Evolutionary conservation across 805 yeast species (phyloP).

Genomic region (Schwanniomyces sp.): DNA sequence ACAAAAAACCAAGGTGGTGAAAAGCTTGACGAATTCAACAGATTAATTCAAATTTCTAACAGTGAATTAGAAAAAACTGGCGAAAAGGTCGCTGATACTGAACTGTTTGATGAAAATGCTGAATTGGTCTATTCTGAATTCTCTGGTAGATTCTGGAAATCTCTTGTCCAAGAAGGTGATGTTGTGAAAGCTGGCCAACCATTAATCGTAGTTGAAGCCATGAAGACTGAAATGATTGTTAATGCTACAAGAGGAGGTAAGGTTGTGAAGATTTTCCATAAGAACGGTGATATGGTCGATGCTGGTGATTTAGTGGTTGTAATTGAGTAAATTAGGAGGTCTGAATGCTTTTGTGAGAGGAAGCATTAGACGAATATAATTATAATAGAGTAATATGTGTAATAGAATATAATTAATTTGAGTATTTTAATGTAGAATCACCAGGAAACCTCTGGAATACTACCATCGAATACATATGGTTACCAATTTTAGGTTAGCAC

Average conservation of each 20-base stretch:
- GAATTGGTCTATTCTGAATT: slow-evolving; percentile 88
- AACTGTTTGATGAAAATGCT: slow-evolving; percentile 72
- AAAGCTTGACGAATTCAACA: slow-evolving; percentile 81
- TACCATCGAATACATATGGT: no score
- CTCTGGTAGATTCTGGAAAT: slow-evolving; percentile 97
- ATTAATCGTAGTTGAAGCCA: slow-evolving; percentile 89
- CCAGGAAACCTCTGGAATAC: background rate
- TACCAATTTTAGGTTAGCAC: no score
- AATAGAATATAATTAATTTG: background rate
- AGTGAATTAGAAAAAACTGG: slow-evolving; percentile 63
- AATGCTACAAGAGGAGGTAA: slow-evolving; percentile 69
- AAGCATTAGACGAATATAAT: background rate
- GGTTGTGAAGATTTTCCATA: slow-evolving; percentile 70
- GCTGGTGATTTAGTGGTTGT: slow-evolving; percentile 95
- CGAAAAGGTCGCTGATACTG: slow-evolving; percentile 45
- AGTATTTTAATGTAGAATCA: no score
- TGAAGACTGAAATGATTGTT: slow-evolving; percentile 97
- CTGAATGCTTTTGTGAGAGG: slow-evolving; percentile 1
- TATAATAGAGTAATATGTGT: background rate
- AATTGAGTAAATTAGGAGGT: slow-evolving; percentile 37
- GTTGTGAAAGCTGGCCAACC: slow-evolving; percentile 72
- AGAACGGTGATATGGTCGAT: slow-evolving; percentile 94
- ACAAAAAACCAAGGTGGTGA: slow-evolving; percentile 72
- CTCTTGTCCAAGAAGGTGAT: slow-evolving; percentile 78
- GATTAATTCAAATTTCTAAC: slow-evolving; percentile 77